A percentile compares a stretch with the other conserved stretches of the same genome.
Conservation (phyloP, 2,329 filamentous ascomycete genomes). For the Diaporthe vexans region DNA sequence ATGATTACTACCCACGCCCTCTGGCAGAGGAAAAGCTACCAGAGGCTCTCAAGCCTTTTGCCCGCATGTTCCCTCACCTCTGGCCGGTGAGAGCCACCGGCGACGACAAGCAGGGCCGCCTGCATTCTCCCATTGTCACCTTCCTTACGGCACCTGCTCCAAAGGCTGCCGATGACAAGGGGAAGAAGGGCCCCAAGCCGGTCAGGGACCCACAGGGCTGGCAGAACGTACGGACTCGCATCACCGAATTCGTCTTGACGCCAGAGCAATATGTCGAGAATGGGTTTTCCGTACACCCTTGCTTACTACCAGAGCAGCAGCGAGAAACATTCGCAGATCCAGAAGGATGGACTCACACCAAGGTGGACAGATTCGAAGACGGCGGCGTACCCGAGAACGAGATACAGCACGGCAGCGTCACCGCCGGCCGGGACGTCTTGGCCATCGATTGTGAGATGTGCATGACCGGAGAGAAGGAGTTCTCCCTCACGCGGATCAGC, state of each 20-base stretch:
- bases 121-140: constrained; percentile 89
- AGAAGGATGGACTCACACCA: constrained; percentile 87
- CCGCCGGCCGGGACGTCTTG: constrained; percentile 82
- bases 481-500: constrained; percentile 90
- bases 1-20: constrained; percentile 71
- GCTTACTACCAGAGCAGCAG: constrained; percentile 74
- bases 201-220: constrained; percentile 75
- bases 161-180: constrained; percentile 77
- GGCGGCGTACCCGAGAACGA: constrained; percentile 77
- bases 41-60: constrained; percentile 73
- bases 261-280: constrained; percentile 84
- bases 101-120: constrained; percentile 82
- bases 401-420: constrained; percentile 85
- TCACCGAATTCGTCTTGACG: constrained; percentile 83
- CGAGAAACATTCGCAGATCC: constrained; percentile 66
- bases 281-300: constrained; percentile 87
- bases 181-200: constrained; percentile 67
- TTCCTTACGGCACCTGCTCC: constrained; percentile 83
- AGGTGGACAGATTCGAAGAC: constrained; percentile 75
- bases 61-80: constrained; percentile 86
- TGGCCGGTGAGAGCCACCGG: constrained; percentile 93
- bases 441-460: constrained; percentile 99
- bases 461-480: constrained; percentile 83
- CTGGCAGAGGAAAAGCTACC: constrained; percentile 67
- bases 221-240: constrained; percentile 82